Evolutionary conservation across 1,139 yeast genomes (phyloP).

Genomic region (Magnusiomyces tetraspermus): DNA sequence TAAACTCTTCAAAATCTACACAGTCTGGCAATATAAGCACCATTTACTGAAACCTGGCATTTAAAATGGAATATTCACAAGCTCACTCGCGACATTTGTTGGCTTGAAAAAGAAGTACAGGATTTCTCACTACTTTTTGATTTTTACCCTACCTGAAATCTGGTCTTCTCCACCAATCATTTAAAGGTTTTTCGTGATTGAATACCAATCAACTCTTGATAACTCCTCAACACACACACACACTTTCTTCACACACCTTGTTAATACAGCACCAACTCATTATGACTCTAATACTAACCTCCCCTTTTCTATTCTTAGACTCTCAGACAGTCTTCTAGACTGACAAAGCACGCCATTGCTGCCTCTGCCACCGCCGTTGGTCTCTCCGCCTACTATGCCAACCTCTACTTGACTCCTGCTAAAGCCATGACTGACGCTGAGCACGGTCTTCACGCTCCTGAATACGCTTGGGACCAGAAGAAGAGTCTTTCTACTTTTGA

Average conservation of each 20-base stretch:
- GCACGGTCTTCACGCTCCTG: conserved; percentile 96
- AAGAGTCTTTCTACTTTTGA: conserved; percentile 86
- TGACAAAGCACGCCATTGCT: conserved; percentile 30
- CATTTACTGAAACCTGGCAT: no score
- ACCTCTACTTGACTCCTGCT: conserved; percentile 39
- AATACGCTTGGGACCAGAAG: conserved; percentile 86
- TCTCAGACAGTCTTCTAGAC: conserved; percentile 23
- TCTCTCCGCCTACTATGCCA: conserved; percentile 28
- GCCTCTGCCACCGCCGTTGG: conserved; percentile 27
- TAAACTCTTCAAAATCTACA: no score
- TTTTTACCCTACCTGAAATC: not conserved
- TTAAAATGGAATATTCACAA: no score
- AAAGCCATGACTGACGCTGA: conserved; percentile 98
- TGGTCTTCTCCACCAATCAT: not conserved
- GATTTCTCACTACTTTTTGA: not conserved
- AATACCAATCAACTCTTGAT: not conserved
- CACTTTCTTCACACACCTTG: not conserved
- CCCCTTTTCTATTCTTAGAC: conserved; percentile 14
- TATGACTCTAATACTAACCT: not conserved
- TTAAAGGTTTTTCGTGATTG: not conserved
- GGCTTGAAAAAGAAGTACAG: not conserved
- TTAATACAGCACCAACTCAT: not conserved
- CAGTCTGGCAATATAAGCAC: no score
- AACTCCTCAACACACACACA: not conserved
- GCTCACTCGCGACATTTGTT: no score